Evolutionary conservation across 305 asterid species (phyloP).

Genomic region (Andrographis paniculata): DNA sequence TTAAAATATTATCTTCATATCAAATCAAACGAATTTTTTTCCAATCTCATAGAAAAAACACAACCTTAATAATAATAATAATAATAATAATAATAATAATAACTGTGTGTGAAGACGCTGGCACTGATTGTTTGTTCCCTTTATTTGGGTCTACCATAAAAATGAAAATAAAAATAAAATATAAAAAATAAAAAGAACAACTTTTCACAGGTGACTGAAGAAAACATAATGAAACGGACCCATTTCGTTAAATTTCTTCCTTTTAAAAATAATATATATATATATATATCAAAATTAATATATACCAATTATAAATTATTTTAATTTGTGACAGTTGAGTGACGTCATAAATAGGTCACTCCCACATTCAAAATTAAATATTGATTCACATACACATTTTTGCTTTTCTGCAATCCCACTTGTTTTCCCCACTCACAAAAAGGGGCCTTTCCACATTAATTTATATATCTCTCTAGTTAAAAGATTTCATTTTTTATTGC

Average conservation of each 20-base stretch:
- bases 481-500: no score
- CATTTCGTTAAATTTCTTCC: not conserved
- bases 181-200: not conserved
- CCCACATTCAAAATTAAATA: conserved; percentile 15
- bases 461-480: no score
- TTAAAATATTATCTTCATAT: no score
- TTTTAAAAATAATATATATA: not conserved
- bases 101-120: not conserved
- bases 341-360: conserved; percentile 27
- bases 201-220: not conserved
- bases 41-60: no score
- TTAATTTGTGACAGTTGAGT: not conserved
- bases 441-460: no score
- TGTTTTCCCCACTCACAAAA: conserved; percentile 35
- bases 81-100: no score
- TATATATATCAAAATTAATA: not conserved
- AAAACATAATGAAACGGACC: not conserved
- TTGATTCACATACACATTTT: not conserved
- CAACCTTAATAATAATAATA: no score
- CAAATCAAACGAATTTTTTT: no score
- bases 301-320: not conserved
- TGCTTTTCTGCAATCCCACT: conserved; percentile 22
- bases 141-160: not conserved
- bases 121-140: not conserved
- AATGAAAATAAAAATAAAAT: no score